phyloP scores from a whole-genome alignment of 495 filamentous ascomycete genomes.

The Daldinia vernicosa region DNA sequence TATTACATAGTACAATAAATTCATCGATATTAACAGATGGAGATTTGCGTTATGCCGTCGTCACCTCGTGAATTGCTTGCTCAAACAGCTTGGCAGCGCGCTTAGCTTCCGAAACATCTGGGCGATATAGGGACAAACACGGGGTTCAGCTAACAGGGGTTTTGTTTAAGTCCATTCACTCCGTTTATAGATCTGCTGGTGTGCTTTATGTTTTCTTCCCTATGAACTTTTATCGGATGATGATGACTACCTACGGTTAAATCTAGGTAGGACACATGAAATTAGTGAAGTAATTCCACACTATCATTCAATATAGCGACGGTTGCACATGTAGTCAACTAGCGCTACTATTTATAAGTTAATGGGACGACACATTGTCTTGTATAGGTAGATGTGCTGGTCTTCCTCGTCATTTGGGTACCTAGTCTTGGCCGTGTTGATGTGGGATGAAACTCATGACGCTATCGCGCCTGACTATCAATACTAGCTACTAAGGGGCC shows the following conservation, averaged over 20 bases:
- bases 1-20: too few relatives aligned
- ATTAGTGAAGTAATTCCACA: too few relatives aligned
- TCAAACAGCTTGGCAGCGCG: conserved; percentile 1
- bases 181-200: too few relatives aligned
- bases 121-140: background rate
- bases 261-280: too few relatives aligned
- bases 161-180: background rate
- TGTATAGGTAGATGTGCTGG: background rate
- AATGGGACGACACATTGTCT: background rate
- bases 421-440: background rate
- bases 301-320: too few relatives aligned
- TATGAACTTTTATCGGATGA: too few relatives aligned
- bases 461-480: background rate
- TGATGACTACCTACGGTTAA: too few relatives aligned
- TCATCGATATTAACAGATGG: background rate
- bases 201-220: too few relatives aligned
- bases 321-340: too few relatives aligned
- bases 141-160: background rate
- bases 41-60: background rate
- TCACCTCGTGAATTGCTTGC: background rate
- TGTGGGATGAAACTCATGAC: background rate
- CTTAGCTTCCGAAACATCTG: background rate
- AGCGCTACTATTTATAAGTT: too few relatives aligned
- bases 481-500: background rate
- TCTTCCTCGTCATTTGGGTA: background rate